phyloP scores from a whole-genome alignment of 2,329 filamentous ascomycete species.

The Trichoderma oligosporum region DNA sequence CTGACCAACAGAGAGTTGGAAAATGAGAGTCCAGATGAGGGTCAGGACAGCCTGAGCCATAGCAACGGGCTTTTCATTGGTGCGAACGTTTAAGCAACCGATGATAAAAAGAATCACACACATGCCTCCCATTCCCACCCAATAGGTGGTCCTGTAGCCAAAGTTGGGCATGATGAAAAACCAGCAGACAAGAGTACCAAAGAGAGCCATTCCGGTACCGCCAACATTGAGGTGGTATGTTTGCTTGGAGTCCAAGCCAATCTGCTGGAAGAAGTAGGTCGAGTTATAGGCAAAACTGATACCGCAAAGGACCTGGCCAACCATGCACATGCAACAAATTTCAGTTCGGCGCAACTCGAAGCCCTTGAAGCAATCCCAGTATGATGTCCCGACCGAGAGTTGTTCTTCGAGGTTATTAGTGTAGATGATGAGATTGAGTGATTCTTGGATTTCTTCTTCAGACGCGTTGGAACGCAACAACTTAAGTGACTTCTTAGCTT shows the following conservation, averaged over 20 bases:
- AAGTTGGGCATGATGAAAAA: slow-evolving; percentile 38
- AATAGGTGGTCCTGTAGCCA: slow-evolving; percentile 44
- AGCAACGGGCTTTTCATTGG: slow-evolving; percentile 25
- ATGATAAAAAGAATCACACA: slow-evolving; percentile 38
- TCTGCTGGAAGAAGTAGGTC: slow-evolving; percentile 39
- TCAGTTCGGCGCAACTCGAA: slow-evolving; percentile 48
- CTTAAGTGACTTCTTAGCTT: slow-evolving; percentile 34
- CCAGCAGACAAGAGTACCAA: slow-evolving; percentile 46
- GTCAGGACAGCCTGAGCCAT: slow-evolving; percentile 36
- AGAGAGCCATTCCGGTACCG: slow-evolving; percentile 38
- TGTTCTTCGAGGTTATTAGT: slow-evolving; percentile 40
- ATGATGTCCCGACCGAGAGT: slow-evolving; percentile 36
- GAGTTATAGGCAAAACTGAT: slow-evolving; percentile 35
- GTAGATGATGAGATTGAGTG: slow-evolving; percentile 40
- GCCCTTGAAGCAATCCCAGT: slow-evolving; percentile 44
- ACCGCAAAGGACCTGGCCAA: slow-evolving; percentile 14
- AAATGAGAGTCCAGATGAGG: slow-evolving; percentile 33
- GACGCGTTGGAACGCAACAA: slow-evolving; percentile 27
- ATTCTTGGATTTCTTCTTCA: slow-evolving; percentile 10
- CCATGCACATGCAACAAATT: slow-evolving; percentile 36
- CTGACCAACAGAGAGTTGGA: slow-evolving; percentile 39
- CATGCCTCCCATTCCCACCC: slow-evolving; percentile 43
- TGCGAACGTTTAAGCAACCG: slow-evolving; percentile 39
- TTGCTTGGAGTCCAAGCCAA: slow-evolving; percentile 30
- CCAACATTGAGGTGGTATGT: slow-evolving; percentile 38